Evolutionary conservation across 2,329 filamentous ascomycete species (phyloP).

Genomic region (Diaporthe citriasiana): DNA sequence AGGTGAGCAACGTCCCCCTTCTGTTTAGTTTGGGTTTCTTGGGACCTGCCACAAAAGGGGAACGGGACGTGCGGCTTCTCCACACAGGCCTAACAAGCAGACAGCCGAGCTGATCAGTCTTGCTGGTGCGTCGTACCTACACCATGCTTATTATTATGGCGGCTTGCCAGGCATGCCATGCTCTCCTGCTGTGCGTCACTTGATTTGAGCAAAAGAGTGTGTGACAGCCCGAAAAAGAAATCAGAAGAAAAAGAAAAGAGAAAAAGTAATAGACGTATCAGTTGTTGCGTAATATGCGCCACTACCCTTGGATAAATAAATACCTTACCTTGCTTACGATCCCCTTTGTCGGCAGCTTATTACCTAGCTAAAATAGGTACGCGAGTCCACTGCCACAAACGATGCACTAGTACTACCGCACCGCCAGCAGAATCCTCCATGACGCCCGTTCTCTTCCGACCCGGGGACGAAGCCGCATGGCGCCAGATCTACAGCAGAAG

Average conservation of each 20-base stretch:
- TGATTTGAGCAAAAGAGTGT: conserved; percentile 14
- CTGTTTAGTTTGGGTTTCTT: conserved; percentile 25
- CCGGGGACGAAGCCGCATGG: conserved; percentile 22
- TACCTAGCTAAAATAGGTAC: not conserved
- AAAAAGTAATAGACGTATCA: conserved; percentile 7
- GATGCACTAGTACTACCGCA: not conserved
- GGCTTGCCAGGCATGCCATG: conserved; percentile 19
- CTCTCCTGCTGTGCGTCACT: conserved; percentile 2
- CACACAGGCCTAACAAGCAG: conserved; percentile 24
- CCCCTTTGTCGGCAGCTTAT: not conserved
- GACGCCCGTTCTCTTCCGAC: conserved; percentile 20
- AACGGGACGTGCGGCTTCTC: conserved; percentile 35
- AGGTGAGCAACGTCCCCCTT: conserved; percentile 5
- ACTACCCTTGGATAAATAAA: conserved; percentile 12
- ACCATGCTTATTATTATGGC: not conserved
- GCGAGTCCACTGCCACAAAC: not conserved
- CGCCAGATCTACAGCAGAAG: conserved; percentile 19
- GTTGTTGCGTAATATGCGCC: conserved; percentile 4
- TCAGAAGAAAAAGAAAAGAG: not conserved
- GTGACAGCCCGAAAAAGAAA: conserved; percentile 1
- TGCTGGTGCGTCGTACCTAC: not conserved
- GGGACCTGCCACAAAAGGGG: conserved; percentile 35
- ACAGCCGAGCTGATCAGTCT: not conserved
- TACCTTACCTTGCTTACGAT: conserved; percentile 7
- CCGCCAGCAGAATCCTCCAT: conserved; percentile 26